Conservation (phyloP, 495 filamentous ascomycete genomes). For the Talaromyces ruber region DNA sequence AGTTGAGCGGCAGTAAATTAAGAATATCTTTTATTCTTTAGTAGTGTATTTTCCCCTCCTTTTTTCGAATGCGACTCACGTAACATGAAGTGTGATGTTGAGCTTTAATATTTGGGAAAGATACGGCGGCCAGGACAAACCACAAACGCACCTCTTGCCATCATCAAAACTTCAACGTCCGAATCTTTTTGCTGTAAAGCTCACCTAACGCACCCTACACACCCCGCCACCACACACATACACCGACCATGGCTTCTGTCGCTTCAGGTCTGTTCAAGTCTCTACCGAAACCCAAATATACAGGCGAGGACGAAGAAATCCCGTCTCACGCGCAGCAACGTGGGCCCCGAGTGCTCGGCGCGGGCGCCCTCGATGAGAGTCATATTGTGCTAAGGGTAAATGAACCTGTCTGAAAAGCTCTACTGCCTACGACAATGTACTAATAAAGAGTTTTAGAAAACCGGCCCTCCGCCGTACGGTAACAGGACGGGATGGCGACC, state of each 20-base stretch:
- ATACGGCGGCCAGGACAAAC: conserved; percentile 11
- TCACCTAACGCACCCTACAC: not conserved
- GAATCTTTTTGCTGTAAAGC: not conserved
- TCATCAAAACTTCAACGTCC: conserved; percentile 3
- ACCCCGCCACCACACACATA: not conserved
- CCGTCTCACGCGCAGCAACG: conserved; percentile 63
- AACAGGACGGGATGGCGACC: conserved; percentile 84
- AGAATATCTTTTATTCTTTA: not conserved
- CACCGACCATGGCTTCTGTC: conserved; percentile 53
- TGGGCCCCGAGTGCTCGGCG: conserved; percentile 71
- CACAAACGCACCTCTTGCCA: conserved; percentile 11
- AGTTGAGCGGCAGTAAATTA: not conserved
- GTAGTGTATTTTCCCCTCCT: not conserved
- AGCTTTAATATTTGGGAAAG: not conserved
- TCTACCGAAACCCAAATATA: conserved; percentile 85
- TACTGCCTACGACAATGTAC: not conserved
- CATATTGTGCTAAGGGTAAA: conserved; percentile 76
- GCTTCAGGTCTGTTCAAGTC: conserved; percentile 70
- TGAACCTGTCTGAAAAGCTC: conserved; percentile 1
- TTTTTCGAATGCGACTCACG: not conserved
- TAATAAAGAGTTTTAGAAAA: conserved; percentile 42
- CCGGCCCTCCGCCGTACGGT: conserved; percentile 79
- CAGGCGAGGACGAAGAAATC: conserved; percentile 73
- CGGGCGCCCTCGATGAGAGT: conserved; percentile 69
- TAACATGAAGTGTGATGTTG: not conserved